Conservation (phyloP, 495 filamentous ascomycete genomes). For the Letharia columbiana region DNA sequence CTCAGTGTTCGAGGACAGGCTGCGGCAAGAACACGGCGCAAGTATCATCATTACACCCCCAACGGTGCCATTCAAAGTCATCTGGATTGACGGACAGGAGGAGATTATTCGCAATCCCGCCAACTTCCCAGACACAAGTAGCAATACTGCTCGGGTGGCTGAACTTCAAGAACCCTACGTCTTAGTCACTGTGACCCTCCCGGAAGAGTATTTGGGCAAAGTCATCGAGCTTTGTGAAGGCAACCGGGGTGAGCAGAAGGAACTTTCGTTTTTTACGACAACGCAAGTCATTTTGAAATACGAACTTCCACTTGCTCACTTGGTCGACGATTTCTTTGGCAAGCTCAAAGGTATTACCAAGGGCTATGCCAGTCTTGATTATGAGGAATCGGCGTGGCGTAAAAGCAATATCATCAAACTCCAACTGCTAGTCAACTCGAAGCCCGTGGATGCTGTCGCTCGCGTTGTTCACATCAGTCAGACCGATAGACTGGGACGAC, state of each 20-base stretch:
- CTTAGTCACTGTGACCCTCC: slow-evolving; percentile 75
- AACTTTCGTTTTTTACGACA: slow-evolving; percentile 83
- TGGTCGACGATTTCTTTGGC: slow-evolving; percentile 96
- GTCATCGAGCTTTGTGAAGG: slow-evolving; percentile 92
- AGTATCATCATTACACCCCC: slow-evolving; percentile 96
- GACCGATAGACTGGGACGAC: slow-evolving; percentile 61
- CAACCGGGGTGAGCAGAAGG: slow-evolving; percentile 78
- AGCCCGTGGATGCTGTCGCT: slow-evolving; percentile 87
- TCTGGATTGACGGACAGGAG: slow-evolving; percentile 64
- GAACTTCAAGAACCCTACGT: slow-evolving; percentile 82
- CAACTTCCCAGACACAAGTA: slow-evolving; percentile 71
- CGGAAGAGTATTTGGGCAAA: slow-evolving; percentile 86
- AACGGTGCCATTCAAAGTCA: slow-evolving; percentile 80
- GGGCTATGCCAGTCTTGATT: slow-evolving; percentile 79
- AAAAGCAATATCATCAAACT: slow-evolving; percentile 76
- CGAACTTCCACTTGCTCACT: slow-evolving; percentile 71
- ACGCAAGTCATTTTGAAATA: slow-evolving; percentile 95
- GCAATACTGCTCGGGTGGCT: slow-evolving; percentile 47
- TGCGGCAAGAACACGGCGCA: slow-evolving; percentile 88
- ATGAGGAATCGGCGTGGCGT: slow-evolving; percentile 88
- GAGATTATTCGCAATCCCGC: slow-evolving; percentile 74
- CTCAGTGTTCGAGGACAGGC: slow-evolving; percentile 95
- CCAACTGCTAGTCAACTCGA: slow-evolving; percentile 87
- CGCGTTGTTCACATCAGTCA: slow-evolving; percentile 78
- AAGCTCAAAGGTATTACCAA: slow-evolving; percentile 87